Percentiles rank a stretch among this genome's conserved stretches.
These are phyloP conservation scores for Tephrocybe sp. DNA, from an alignment of 768 basidiomycete genomes.

Conservation along the genomic window DNA sequence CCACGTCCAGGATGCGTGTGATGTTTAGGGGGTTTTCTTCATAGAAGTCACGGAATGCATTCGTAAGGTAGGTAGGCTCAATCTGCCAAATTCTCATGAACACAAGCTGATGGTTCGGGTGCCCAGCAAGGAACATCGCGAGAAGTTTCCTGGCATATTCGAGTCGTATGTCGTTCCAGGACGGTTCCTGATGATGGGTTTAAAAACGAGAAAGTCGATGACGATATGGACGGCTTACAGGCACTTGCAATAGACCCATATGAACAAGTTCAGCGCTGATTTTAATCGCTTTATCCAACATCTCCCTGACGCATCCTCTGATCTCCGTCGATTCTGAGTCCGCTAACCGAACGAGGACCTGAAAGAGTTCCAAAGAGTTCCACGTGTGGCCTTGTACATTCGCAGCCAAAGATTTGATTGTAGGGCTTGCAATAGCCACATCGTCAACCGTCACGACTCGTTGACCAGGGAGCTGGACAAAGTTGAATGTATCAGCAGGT, in stretches of 20 bases:
- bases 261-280: constrained; percentile 93
- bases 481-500: constrained; percentile 88
- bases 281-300: constrained; percentile 92
- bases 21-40: constrained; percentile 90
- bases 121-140: constrained; percentile 86
- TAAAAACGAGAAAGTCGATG: constrained; percentile 4
- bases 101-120: constrained; percentile 93
- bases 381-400: constrained; percentile 91
- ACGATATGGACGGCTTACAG: constrained; percentile 50
- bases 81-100: constrained; percentile 97
- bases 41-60: constrained; percentile 90
- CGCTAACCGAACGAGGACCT: constrained; percentile 79
- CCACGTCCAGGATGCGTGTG: constrained; percentile 91
- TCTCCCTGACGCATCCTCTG: constrained; percentile 75
- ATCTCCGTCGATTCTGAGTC: constrained; percentile 72
- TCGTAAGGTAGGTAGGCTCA: constrained; percentile 79
- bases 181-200: constrained; percentile 53
- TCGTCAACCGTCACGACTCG: constrained; percentile 88
- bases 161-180: constrained; percentile 85
- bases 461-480: constrained; percentile 81
- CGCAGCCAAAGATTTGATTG: constrained; percentile 87
- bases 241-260: constrained; percentile 88
- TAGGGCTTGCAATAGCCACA: constrained; percentile 78
- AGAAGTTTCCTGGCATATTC: constrained; percentile 85
- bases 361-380: constrained; percentile 91